Evolutionary conservation across 495 filamentous ascomycete genomes (phyloP).

Genomic region (Penicillium canescens): DNA sequence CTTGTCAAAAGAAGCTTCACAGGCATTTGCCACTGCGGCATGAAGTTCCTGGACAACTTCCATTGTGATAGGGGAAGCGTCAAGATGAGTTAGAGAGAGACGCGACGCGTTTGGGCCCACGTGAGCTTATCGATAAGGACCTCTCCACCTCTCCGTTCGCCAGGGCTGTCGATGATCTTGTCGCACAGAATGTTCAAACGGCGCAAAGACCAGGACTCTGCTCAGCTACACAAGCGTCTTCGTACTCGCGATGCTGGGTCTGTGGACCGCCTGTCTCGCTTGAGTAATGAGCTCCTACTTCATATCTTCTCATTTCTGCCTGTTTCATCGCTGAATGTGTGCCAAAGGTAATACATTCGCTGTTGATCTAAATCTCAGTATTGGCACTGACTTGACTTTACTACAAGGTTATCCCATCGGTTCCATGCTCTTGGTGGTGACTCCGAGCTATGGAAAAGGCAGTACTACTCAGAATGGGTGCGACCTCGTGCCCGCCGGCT

Average conservation of each 20-base stretch:
- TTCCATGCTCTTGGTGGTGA: constrained; percentile 77
- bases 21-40: constrained; percentile 28
- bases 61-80: constrained; percentile 22
- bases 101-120: constrained; percentile 10
- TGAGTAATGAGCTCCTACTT: constrained; percentile 88
- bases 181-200: constrained; percentile 48
- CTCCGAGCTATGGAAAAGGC: constrained; percentile 85
- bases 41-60: constrained; percentile 40
- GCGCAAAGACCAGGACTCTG: constrained; percentile 19
- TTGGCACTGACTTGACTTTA: constrained; percentile 5
- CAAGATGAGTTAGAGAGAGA: background rate
- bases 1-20: constrained; percentile 31
- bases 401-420: constrained; percentile 67
- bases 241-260: constrained; percentile 25
- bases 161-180: background rate
- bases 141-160: constrained; percentile 2
- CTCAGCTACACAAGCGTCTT: constrained; percentile 28
- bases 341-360: constrained; percentile 56
- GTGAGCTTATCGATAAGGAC: constrained; percentile 13
- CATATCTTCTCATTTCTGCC: constrained; percentile 79
- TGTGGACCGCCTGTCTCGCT: constrained; percentile 52
- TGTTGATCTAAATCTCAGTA: background rate
- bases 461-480: constrained; percentile 90
- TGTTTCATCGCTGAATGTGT: constrained; percentile 64
- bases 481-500: constrained; percentile 77